A percentile compares a stretch with the other conserved stretches of the same genome.
phyloP scores from a whole-genome alignment of 805 yeast genomes.

The Metschnikowia corniflorae region DNA sequence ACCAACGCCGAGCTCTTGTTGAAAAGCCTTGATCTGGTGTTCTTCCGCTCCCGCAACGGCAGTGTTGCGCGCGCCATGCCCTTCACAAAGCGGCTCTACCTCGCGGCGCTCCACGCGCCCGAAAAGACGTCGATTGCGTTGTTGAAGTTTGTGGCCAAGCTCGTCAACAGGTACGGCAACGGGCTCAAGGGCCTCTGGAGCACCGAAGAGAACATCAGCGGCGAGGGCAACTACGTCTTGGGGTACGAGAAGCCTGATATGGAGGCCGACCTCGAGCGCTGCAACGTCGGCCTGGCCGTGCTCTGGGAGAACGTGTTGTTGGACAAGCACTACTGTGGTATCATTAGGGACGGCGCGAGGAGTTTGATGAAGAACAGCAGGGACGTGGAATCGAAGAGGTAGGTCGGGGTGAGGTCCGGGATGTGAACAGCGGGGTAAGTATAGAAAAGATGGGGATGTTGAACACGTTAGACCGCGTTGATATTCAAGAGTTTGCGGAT shows the following conservation, averaged over 20 bases:
- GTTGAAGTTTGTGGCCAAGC: constrained; percentile 72
- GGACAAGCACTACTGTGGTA: constrained; percentile 79
- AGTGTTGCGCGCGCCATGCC: constrained; percentile 67
- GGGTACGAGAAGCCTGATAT: constrained; percentile 49
- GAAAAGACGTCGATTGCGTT: constrained; percentile 82
- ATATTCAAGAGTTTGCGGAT: too few species aligned
- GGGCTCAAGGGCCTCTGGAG: constrained; percentile 73
- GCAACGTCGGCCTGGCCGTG: constrained; percentile 85
- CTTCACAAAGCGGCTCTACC: constrained; percentile 76
- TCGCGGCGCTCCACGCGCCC: constrained; percentile 68
- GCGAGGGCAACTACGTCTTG: constrained; percentile 61
- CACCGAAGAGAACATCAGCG: constrained; percentile 83
- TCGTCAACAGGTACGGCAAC: constrained; percentile 64
- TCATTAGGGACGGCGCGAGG: constrained; percentile 64
- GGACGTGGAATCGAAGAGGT: too few species aligned
- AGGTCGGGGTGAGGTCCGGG: too few species aligned
- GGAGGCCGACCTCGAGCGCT: constrained; percentile 59
- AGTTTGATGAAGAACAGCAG: constrained; percentile 39
- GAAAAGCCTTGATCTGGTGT: constrained; percentile 73
- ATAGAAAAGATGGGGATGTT: too few species aligned
- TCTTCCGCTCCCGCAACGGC: constrained; percentile 71
- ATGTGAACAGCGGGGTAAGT: too few species aligned
- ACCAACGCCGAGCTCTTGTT: constrained; percentile 84
- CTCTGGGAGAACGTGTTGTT: constrained; percentile 84
- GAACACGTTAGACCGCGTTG: too few species aligned